Conservation (phyloP, 1,284 basidiomycete genomes). For the Ganoderma boninense region DNA sequence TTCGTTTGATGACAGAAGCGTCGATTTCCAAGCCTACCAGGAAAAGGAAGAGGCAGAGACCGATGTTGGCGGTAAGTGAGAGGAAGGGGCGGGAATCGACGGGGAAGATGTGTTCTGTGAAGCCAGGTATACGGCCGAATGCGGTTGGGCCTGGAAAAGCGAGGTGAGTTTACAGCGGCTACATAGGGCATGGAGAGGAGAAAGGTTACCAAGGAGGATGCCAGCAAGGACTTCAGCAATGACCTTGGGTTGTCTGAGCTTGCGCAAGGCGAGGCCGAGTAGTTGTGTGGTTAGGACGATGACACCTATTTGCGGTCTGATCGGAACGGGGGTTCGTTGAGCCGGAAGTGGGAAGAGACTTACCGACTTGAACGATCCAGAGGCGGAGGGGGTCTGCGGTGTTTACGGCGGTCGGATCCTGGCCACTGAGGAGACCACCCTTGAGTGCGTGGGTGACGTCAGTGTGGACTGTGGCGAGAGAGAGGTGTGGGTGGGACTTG, state of each 20-base stretch:
- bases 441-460: slow-evolving; percentile 36
- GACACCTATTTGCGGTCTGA: slow-evolving; percentile 53
- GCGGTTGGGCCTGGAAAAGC: slow-evolving; percentile 73
- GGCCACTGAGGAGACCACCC: slow-evolving; percentile 78
- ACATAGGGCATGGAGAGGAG: neutral
- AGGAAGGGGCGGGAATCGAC: slow-evolving; percentile 77
- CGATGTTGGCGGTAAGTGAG: slow-evolving; percentile 91
- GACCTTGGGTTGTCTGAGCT: slow-evolving; percentile 87
- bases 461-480: neutral
- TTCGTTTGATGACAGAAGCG: slow-evolving; percentile 77
- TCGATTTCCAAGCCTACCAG: slow-evolving; percentile 94
- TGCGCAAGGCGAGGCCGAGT: slow-evolving; percentile 74
- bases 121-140: slow-evolving; percentile 79
- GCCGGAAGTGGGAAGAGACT: slow-evolving; percentile 37
- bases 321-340: neutral
- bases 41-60: slow-evolving; percentile 92
- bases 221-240: slow-evolving; percentile 90
- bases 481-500: slow-evolving; percentile 18
- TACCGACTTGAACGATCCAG: slow-evolving; percentile 91
- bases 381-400: slow-evolving; percentile 79
- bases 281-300: slow-evolving; percentile 86
- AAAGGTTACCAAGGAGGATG: slow-evolving; percentile 75
- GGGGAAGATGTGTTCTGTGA: slow-evolving; percentile 88
- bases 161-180: neutral
- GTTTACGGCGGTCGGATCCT: slow-evolving; percentile 76